Conservation (phyloP, 2,329 filamentous ascomycete species). For the Rosellinia necatrix region DNA sequence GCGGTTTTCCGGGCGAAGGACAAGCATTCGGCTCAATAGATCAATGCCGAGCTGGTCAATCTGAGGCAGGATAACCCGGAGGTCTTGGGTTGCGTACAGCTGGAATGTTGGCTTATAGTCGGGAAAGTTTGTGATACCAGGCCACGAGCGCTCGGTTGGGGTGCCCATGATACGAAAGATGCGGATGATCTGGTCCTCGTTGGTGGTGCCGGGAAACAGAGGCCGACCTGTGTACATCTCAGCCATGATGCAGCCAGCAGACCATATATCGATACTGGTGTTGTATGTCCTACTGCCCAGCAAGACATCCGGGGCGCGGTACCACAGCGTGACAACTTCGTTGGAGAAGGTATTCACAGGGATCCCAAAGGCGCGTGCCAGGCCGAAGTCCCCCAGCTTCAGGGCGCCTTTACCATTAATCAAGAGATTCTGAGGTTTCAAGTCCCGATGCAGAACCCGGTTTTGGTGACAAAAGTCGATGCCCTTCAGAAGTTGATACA, state of each 20-base stretch:
- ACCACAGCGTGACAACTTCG: conserved; percentile 97
- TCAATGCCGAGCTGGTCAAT: conserved; percentile 89
- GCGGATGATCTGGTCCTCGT: conserved; percentile 94
- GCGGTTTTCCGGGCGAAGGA: conserved; percentile 87
- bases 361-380: conserved; percentile 93
- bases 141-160: conserved; percentile 93
- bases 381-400: conserved; percentile 92
- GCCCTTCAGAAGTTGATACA: conserved; percentile 94
- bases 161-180: conserved; percentile 99
- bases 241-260: conserved; percentile 98
- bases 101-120: conserved; percentile 97
- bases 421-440: conserved; percentile 95
- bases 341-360: conserved; percentile 98
- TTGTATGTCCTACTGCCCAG: conserved; percentile 95
- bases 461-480: conserved; percentile 99
- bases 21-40: conserved; percentile 86
- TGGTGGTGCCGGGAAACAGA: conserved; percentile 95
- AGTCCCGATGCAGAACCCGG: conserved; percentile 89
- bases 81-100: conserved; percentile 90
- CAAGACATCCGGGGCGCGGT: conserved; percentile 93
- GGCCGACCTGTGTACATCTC: conserved; percentile 98
- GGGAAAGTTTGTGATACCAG: conserved; percentile 91
- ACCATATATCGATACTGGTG: conserved; percentile 99
- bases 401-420: conserved; percentile 90
- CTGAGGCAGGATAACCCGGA: conserved; percentile 84